Percentiles rank a stretch among this genome's conserved stretches.
Conservation (phyloP, 2,329 filamentous ascomycete species). For the Colletotrichum tropicicola region DNA sequence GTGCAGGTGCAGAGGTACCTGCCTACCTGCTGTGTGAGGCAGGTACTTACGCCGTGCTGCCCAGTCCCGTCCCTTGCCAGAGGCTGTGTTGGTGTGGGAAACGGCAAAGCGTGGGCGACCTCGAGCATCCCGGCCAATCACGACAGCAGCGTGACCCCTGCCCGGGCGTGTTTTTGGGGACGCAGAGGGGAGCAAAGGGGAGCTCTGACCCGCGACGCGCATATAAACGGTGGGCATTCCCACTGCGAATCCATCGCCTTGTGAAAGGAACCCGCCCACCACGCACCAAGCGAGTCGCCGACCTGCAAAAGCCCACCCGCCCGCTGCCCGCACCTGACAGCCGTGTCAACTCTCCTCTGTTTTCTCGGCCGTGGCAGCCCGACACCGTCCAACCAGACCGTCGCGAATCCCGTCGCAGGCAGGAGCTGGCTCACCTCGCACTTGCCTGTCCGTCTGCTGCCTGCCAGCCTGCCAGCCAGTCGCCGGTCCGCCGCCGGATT, state of each 20-base stretch:
- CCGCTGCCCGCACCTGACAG: constrained; percentile 18
- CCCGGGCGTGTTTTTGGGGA: neutral
- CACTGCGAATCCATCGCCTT: constrained; percentile 39
- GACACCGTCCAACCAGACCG: constrained; percentile 2
- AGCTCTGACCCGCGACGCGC: constrained; percentile 43
- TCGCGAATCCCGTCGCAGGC: neutral
- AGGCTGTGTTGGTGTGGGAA: constrained; percentile 20
- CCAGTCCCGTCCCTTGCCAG: too few relatives aligned
- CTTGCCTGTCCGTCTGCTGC: too few relatives aligned
- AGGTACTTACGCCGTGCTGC: too few relatives aligned
- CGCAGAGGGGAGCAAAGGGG: constrained; percentile 10
- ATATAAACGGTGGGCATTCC: constrained; percentile 60
- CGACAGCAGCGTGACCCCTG: constrained; percentile 18
- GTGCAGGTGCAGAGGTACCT: neutral
- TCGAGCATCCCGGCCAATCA: constrained; percentile 21
- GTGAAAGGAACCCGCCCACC: constrained; percentile 17
- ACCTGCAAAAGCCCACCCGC: neutral
- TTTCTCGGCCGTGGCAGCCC: neutral
- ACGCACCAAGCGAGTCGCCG: neutral
- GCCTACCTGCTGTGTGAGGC: neutral
- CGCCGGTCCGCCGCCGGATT: too few relatives aligned
- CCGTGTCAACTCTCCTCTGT: neutral
- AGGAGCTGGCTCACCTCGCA: too few relatives aligned
- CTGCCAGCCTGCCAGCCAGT: too few relatives aligned
- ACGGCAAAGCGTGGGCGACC: constrained; percentile 20